These are phyloP conservation scores for Aspergillus sp. DNA, from an alignment of 2,329 filamentous ascomycete genomes.

Conservation along the genomic window DNA sequence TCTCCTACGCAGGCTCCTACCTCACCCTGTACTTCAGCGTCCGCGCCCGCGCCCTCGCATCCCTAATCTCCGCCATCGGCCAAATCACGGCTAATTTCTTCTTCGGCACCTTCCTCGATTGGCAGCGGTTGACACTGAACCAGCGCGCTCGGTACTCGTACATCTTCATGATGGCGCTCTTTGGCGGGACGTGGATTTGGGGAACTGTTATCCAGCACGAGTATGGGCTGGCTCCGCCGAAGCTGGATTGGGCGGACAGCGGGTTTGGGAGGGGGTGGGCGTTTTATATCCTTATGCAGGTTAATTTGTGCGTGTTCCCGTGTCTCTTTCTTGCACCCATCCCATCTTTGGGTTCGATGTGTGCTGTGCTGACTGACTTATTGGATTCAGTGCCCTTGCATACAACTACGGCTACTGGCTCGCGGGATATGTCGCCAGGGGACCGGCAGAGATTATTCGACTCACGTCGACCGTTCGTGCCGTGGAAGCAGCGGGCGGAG, in stretches of 20 bases:
- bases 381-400: not conserved
- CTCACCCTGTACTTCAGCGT: slow-evolving; percentile 3
- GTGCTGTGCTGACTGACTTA: not conserved
- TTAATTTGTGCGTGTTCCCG: not conserved
- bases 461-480: not conserved
- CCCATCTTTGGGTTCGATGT: no score
- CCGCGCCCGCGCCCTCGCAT: slow-evolving; percentile 1
- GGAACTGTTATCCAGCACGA: not conserved
- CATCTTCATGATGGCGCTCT: not conserved
- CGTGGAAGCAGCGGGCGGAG: not conserved
- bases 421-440: not conserved
- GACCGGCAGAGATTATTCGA: not conserved
- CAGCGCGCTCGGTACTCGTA: not conserved
- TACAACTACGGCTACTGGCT: not conserved
- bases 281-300: not conserved
- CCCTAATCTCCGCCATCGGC: not conserved
- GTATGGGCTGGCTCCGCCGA: not conserved
- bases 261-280: not conserved
- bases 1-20: not conserved
- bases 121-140: not conserved
- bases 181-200: not conserved
- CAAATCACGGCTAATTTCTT: not conserved
- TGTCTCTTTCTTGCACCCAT: no score
- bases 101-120: slow-evolving; percentile 4
- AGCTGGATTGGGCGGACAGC: not conserved